These are phyloP conservation scores for Tylopilus orsonianus DNA, from an alignment of 1,284 basidiomycete species.

Conservation along the genomic window DNA sequence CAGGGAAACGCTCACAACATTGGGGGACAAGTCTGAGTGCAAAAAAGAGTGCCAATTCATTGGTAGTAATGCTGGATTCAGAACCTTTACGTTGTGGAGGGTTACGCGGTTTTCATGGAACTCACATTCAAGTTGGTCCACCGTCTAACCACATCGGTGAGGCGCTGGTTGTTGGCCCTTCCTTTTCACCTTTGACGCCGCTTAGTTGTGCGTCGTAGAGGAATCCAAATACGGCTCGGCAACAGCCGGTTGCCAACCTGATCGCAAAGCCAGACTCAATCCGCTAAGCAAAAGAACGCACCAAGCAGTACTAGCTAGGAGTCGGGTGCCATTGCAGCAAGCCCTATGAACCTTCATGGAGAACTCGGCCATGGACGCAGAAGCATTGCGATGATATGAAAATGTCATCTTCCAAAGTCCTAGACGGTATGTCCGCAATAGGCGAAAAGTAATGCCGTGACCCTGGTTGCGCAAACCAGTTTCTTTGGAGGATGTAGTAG, in stretches of 20 bases:
- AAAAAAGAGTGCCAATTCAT: too few species aligned
- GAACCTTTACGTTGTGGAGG: neutral
- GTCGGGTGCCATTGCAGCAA: neutral
- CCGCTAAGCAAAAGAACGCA: too few species aligned
- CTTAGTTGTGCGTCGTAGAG: conserved; percentile 4
- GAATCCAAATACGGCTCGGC: neutral
- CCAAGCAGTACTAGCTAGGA: neutral
- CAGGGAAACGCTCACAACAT: too few species aligned
- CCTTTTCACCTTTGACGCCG: conserved; percentile 10
- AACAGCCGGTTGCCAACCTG: conserved; percentile 11
- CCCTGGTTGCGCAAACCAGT: neutral
- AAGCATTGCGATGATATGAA: neutral
- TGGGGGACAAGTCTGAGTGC: too few species aligned
- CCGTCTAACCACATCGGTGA: too few species aligned
- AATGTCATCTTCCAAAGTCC: too few species aligned
- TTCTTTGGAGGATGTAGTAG: too few species aligned
- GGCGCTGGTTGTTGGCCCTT: neutral
- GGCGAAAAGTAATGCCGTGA: too few species aligned
- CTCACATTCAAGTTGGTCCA: neutral
- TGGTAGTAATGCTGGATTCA: too few species aligned
- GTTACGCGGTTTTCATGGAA: neutral
- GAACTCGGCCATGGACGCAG: neutral
- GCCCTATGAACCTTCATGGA: neutral
- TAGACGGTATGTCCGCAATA: too few species aligned
- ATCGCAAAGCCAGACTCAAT: conserved; percentile 5